Conservation (phyloP, 345 rosid genomes). For the Camelina neglecta region DNA sequence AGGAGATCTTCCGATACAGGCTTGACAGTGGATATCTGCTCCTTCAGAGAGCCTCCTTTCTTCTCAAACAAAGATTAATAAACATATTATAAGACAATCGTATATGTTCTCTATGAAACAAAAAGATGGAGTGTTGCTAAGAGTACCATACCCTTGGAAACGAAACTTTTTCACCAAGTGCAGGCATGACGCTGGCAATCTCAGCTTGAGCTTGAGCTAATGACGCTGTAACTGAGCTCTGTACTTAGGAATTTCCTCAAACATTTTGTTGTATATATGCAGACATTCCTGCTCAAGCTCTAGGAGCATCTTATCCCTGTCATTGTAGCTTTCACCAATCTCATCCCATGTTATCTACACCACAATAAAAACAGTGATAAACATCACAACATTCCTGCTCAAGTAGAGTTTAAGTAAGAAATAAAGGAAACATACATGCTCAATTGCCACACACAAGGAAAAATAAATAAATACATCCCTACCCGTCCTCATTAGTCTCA, state of each 20-base stretch:
- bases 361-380: background rate
- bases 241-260: slow-evolving; percentile 64
- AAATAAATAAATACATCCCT: too few species aligned
- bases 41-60: slow-evolving; percentile 72
- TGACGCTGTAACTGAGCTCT: slow-evolving; percentile 68
- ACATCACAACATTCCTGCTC: background rate
- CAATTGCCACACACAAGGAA: background rate
- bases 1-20: slow-evolving; percentile 66
- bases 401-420: background rate
- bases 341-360: slow-evolving; percentile 83
- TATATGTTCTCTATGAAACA: background rate
- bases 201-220: slow-evolving; percentile 71
- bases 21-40: slow-evolving; percentile 57
- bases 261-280: slow-evolving; percentile 73
- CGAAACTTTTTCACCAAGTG: slow-evolving; percentile 64
- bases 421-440: background rate
- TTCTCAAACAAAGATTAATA: slow-evolving; percentile 44
- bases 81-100: background rate
- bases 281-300: slow-evolving; percentile 93
- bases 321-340: slow-evolving; percentile 69
- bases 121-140: background rate
- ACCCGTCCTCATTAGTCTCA: background rate
- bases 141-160: slow-evolving; percentile 57
- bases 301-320: slow-evolving; percentile 78
- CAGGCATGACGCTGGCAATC: slow-evolving; percentile 56